Evolutionary conservation across 1,284 basidiomycete species (phyloP).

Genomic region (Schizopora paradoxa): DNA sequence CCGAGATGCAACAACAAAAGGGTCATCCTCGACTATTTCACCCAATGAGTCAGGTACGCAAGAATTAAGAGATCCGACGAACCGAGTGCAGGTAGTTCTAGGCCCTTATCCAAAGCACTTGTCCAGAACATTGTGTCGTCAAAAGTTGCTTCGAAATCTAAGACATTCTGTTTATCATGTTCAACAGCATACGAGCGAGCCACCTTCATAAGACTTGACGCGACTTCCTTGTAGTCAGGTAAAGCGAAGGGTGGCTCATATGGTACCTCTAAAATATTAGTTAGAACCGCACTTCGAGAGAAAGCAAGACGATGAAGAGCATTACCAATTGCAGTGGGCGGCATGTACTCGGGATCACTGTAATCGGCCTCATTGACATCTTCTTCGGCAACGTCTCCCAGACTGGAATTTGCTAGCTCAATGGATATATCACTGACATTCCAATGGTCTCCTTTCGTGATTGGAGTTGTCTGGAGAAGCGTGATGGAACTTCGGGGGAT

Average conservation of each 20-base stretch:
- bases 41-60: neutral
- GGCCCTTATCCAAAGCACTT: neutral
- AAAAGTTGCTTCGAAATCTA: constrained; percentile 15
- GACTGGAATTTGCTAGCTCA: constrained; percentile 32
- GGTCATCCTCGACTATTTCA: constrained; percentile 13
- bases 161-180: neutral
- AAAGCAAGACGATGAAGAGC: constrained; percentile 11
- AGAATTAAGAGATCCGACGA: neutral
- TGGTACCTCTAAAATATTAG: constrained; percentile 35
- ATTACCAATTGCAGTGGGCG: constrained; percentile 63
- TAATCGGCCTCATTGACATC: constrained; percentile 38
- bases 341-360: constrained; percentile 75
- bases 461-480: constrained; percentile 57
- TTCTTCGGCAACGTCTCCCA: constrained; percentile 33
- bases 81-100: constrained; percentile 1
- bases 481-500: constrained; percentile 37
- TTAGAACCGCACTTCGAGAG: constrained; percentile 6
- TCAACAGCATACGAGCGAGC: constrained; percentile 32
- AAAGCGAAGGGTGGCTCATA: constrained; percentile 52
- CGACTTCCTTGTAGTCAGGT: constrained; percentile 52
- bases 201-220: constrained; percentile 37
- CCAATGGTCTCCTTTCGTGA: constrained; percentile 65
- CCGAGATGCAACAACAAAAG: too few species aligned
- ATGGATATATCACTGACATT: constrained; percentile 63
- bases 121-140: constrained; percentile 11